A percentile compares a stretch with the other conserved stretches of the same genome.
These are phyloP conservation scores for Clavulina sp. DNA, from an alignment of 768 basidiomycete genomes.

Conservation along the genomic window DNA sequence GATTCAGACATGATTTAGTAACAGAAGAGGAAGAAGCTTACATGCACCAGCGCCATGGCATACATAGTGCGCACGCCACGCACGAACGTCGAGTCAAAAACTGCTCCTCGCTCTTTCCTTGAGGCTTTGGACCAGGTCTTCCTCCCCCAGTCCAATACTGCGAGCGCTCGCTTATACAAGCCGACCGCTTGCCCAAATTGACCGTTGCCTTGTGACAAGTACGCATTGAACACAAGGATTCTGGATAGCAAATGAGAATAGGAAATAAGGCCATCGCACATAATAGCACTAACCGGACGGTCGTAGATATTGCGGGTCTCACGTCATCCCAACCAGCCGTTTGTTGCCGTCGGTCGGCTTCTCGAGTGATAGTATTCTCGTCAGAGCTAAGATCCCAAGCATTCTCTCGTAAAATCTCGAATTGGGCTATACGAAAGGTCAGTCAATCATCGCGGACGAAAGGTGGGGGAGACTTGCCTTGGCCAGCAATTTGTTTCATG, in stretches of 20 bases:
- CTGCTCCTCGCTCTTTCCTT: conserved; percentile 1
- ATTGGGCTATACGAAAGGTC: background rate
- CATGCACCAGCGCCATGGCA: background rate
- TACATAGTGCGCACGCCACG: background rate
- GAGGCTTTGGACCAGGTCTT: background rate
- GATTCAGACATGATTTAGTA: background rate
- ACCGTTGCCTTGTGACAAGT: background rate
- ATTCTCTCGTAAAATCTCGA: background rate
- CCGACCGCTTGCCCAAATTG: conserved; percentile 1
- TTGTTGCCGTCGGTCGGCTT: background rate
- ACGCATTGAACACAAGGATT: background rate
- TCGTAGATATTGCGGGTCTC: background rate
- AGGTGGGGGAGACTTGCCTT: background rate
- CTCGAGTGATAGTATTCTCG: background rate
- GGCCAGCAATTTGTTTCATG: background rate
- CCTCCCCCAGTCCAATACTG: conserved; percentile 1
- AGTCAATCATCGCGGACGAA: background rate
- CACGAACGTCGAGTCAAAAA: conserved; percentile 4
- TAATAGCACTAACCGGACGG: background rate
- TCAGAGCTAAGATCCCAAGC: conserved; percentile 2
- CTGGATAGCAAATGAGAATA: background rate
- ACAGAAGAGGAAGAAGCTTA: background rate
- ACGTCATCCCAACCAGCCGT: background rate
- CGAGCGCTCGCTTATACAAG: background rate
- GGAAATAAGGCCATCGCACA: background rate